Evolutionary conservation across 2,329 filamentous ascomycete species (phyloP), one percentile per base, ranked within the genome.

Genomic region (Microthyrium microscopicum): DNA sequence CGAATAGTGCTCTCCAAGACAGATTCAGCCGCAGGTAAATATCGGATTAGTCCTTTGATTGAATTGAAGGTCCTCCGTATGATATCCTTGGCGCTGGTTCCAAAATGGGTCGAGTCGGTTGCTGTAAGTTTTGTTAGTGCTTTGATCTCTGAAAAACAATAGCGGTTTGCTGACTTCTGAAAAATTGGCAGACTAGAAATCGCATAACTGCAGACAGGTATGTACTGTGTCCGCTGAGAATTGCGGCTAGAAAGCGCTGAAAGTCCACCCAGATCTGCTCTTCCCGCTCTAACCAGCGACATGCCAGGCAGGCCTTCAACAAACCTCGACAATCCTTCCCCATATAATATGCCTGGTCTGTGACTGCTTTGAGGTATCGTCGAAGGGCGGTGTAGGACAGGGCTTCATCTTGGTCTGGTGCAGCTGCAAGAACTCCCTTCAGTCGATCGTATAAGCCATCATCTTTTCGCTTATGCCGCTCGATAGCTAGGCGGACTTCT

Each of bases 181-280:
- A 66, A 47, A 98, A 81, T 50, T 83, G 77, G 39, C 73, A 69
- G 35, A 92, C 75, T 39, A 95, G 66, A 71, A 83, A 87, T 37
- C 72, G 66, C 37, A 94, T 66, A 25, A 92, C 74, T 15, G 71
- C 64, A 16, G 66, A 67, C 21, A 91, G 68, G 54, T 82, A 91
- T 11, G 71, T 74, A 28, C 80, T 77, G 47, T 94, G 82, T 1
- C 84, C 78, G 39, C 81, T 91, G 33, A 84, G 73, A 29, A 98
- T 60, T 32, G 65, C 66, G 18, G 64, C 63, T 31, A 76, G 46
- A 38, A 75, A 68, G 26, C 63, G 55, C 35, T 64, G 58, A 50
- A 66, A 76, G 5, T 68, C 51, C 38, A 59, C 60, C 30, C 70
- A 60, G 45, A 73, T 76, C 13, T 57, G 53, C 38, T 72, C 67